Evolutionary conservation across 805 yeast species (phyloP), one percentile per base, ranked within the genome.

Genomic region (Kodamaea hsintzibuensis): DNA sequence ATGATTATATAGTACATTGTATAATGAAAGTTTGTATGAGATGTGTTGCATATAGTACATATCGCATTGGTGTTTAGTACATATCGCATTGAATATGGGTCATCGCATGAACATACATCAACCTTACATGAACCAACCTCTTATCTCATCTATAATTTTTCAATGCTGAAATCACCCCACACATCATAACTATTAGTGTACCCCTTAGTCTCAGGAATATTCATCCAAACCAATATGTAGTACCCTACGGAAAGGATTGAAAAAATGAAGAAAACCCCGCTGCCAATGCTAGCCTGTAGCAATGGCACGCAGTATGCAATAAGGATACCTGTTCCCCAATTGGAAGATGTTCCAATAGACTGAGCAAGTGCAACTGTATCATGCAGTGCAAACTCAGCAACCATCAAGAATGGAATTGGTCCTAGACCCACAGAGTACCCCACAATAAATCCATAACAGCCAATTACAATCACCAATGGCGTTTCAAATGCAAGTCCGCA

Each of bases 371-470:
- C 67, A 5, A 73, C 67, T 0, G 69, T 66, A 50, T 70, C 72
- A 49, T 68, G 70, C 38, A 61, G 55, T 1, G 74, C 63, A 43
- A 73, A 62, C 52, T 74, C 78, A 10, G 71, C 64, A 1, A 72
- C 60, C 73, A 73, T 72, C 56, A 74, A 57, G 47, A 69, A 73
- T 13, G 76, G 77, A 25, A 74, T 59, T 16, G 74, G 76, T 10
- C 75, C 73, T 17, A 73, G 55, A 0, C 77, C 78, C 6, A 70
- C 47, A 7, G 76, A 64, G 53, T 63, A 73, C 17, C 74, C 72
- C 45, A 69, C 50, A 9, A 69, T 66, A 51, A 70, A 73, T 4
- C 64, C 65, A 54, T 69, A 70, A 55, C 77, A 72, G 2, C 58
- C 50, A 2, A 69, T 69, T 1, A 69, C 55, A 7, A 67, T 55